A percentile compares a stretch with the other conserved stretches of the same genome.
phyloP scores from a whole-genome alignment of 202 grass and related monocot genomes.

The Bolboschoenoplectus hybrid region DNA sequence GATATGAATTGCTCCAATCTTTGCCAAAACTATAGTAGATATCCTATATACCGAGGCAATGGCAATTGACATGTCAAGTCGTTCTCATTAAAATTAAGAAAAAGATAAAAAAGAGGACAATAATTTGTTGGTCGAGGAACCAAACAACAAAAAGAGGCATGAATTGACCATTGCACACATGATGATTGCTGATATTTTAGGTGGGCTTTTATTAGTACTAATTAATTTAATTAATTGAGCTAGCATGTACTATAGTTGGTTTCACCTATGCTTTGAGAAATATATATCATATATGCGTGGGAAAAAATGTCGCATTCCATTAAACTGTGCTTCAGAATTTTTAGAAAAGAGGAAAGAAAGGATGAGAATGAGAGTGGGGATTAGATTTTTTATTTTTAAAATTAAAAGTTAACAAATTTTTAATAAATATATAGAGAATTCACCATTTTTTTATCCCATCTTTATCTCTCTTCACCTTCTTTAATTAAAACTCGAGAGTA shows the following conservation, averaged over 20 bases:
- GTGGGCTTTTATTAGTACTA: conserved; percentile 1
- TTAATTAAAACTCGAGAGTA: no score
- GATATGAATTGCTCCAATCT: not conserved
- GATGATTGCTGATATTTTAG: conserved; percentile 2
- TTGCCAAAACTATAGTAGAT: not conserved
- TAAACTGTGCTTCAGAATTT: no score
- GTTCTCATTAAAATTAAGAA: not conserved
- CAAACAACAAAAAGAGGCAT: not conserved
- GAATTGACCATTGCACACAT: not conserved
- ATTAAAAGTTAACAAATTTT: no score
- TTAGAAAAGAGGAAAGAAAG: no score
- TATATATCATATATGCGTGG: not conserved
- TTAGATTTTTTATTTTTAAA: no score
- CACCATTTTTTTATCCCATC: no score
- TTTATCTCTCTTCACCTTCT: no score
- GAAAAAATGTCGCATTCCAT: not conserved
- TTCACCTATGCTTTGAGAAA: not conserved
- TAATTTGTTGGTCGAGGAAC: no score
- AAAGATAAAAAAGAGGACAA: not conserved
- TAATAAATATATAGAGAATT: no score
- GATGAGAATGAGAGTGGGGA: no score
- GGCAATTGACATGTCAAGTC: not conserved
- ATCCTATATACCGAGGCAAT: not conserved
- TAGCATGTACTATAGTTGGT: not conserved
- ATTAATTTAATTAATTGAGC: not conserved